A percentile compares a stretch with the other conserved stretches of the same genome.
Conservation (phyloP, 495 filamentous ascomycete species). For the Margaritispora aquatica region DNA sequence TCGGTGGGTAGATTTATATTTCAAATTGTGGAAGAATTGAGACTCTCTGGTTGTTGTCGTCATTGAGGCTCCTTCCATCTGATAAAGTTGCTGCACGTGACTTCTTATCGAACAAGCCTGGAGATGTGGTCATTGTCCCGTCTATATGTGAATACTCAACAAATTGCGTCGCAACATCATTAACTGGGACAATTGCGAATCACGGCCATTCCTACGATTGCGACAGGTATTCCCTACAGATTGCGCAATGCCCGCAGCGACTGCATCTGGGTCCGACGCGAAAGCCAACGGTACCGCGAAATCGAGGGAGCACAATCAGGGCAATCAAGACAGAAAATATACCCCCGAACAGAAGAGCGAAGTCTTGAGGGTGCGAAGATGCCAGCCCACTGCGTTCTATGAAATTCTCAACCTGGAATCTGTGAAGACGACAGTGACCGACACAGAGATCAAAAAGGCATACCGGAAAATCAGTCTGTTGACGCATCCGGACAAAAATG, state of each 20-base stretch:
- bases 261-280: constrained; percentile 56
- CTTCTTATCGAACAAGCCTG: neutral
- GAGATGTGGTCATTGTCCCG: neutral
- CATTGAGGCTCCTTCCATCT: neutral
- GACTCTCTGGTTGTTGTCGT: neutral
- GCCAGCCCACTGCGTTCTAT: constrained; percentile 82
- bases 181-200: no score
- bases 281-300: constrained; percentile 54
- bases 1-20: neutral
- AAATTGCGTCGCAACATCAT: no score
- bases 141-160: no score
- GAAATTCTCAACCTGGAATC: constrained; percentile 69
- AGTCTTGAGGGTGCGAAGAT: constrained; percentile 79
- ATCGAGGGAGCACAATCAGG: constrained; percentile 84
- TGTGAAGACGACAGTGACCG: constrained; percentile 55
- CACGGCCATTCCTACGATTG: no score
- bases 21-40: neutral
- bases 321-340: constrained; percentile 83
- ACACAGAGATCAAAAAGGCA: constrained; percentile 86
- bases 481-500: constrained; percentile 97
- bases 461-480: constrained; percentile 85
- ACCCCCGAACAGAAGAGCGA: constrained; percentile 86
- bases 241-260: constrained; percentile 66
- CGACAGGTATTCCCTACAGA: neutral
- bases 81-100: neutral